Evolutionary conservation across 2,329 filamentous ascomycete species (phyloP), one percentile per base, ranked within the genome.

Genomic region (Aspergillus aculeatus): DNA sequence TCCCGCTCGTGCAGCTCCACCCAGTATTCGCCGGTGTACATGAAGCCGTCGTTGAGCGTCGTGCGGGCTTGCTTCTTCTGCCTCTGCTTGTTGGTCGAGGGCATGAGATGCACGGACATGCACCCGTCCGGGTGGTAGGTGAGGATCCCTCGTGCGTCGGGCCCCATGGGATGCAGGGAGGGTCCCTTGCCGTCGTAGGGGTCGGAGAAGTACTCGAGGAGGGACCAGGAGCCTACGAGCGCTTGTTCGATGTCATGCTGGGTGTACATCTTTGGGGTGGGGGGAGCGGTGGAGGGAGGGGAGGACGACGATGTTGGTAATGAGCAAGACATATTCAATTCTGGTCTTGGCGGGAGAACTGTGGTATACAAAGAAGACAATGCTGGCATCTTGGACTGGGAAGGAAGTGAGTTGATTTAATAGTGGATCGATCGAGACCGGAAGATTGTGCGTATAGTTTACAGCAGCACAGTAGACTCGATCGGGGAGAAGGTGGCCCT

Each of bases 1-100:
- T 14, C 50, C 5, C 9, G 21, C 12, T 24, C 32, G 7, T 9
- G 16, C 6, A 41, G 4, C 14, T 16, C 53, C n/a, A 55, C 41
- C 53, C 53, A 55, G 29, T 48, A 55, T 16, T 35, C 11, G 7
- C 53, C 41, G 24, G 53, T 16, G 14, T 55, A 55, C 41, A 55
- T 55, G 3, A 55, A 26, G n/a, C 53, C 53, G 6, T 55, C 53
- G 14, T 55, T 44, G 19, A 55, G 21, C 26, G 50, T 21, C 38
- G 31, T 19, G 24, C 23, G 29, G 11, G 11, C 14, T 3, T 55
- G 26, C 26, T 9, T 10, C 26, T 48, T 10, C 24, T 55, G 41
- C 10, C 12, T 16, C 23, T 55, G 24, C 26, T 29, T 29, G 26
- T 29, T 23, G 9, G 12, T 19, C 2, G 41, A 23, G n/a, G 53